Evolutionary conservation across 306 rosid species (phyloP).

Genomic region (Arachis hypogaea): DNA sequence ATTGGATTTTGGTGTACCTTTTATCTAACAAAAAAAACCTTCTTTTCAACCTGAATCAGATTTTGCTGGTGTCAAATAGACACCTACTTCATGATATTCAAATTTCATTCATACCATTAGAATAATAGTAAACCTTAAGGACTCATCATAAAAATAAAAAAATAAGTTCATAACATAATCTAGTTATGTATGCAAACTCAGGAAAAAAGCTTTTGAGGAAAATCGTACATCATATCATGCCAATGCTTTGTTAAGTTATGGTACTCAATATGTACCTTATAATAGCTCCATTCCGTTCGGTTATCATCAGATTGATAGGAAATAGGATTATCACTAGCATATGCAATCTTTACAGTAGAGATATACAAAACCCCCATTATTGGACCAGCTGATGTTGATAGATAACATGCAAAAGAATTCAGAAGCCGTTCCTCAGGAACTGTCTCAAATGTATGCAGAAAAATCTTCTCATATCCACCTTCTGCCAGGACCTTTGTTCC

Average conservation of each 20-base stretch:
- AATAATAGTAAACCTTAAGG: neutral
- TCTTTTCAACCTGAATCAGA: no score
- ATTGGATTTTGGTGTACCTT: neutral
- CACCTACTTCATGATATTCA: no score
- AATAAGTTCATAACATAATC: conserved; percentile 17
- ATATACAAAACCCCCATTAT: conserved; percentile 63
- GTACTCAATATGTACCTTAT: conserved; percentile 63
- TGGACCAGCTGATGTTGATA: conserved; percentile 89
- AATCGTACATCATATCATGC: conserved; percentile 15
- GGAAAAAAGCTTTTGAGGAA: neutral
- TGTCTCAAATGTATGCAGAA: conserved; percentile 72
- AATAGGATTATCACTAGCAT: conserved; percentile 87
- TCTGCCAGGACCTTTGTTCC: conserved; percentile 93
- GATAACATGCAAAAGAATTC: conserved; percentile 85
- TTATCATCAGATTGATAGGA: conserved; percentile 60
- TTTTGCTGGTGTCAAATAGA: no score
- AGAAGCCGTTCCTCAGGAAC: conserved; percentile 77
- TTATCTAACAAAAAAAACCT: no score
- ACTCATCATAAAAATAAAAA: conserved; percentile 25
- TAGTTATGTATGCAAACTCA: neutral
- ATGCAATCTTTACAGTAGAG: conserved; percentile 82
- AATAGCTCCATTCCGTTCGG: conserved; percentile 90
- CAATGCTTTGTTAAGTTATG: neutral
- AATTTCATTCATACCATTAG: neutral
- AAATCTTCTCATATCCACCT: conserved; percentile 91